Conservation (phyloP, 2,329 filamentous ascomycete species). For the Colletotrichum somersetense region DNA sequence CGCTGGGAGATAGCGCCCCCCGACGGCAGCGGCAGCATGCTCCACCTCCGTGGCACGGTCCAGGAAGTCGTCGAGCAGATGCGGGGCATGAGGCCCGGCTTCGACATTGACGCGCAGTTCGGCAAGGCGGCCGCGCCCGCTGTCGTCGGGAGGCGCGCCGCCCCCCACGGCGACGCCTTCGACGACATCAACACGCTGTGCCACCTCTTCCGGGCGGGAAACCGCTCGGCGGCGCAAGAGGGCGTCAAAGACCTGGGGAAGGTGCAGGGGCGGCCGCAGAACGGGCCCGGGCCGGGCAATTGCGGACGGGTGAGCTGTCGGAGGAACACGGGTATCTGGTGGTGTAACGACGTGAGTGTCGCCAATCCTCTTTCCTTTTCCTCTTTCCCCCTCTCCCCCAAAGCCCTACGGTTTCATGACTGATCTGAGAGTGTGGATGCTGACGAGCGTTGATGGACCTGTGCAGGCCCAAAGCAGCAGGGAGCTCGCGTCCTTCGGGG, state of each 20-base stretch:
- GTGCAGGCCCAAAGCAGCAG: slow-evolving; percentile 13
- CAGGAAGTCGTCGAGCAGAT: slow-evolving; percentile 18
- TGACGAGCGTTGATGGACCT: neutral
- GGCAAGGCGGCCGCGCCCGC: neutral
- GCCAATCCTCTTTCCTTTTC: neutral
- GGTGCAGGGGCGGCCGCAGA: slow-evolving; percentile 20
- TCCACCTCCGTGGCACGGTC: slow-evolving; percentile 16
- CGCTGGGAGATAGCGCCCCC: slow-evolving; percentile 16
- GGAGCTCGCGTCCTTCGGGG: slow-evolving; percentile 25
- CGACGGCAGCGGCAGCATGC: slow-evolving; percentile 19
- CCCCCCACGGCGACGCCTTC: neutral
- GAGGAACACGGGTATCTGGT: slow-evolving; percentile 25
- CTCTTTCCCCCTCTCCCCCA: no score
- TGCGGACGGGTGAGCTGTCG: slow-evolving; percentile 34
- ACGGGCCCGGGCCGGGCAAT: slow-evolving; percentile 27
- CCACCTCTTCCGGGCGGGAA: slow-evolving; percentile 25
- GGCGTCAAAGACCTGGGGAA: slow-evolving; percentile 19
- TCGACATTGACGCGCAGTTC: neutral
- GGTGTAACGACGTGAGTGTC: slow-evolving; percentile 28
- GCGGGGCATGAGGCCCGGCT: neutral
- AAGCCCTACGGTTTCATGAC: neutral
- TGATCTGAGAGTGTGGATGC: no score
- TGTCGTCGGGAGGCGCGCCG: neutral
- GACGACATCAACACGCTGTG: slow-evolving; percentile 5
- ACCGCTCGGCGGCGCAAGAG: slow-evolving; percentile 13